A percentile compares a stretch with the other conserved stretches of the same genome.
Conservation (phyloP, 2,329 filamentous ascomycete genomes). For the Aspergillus sp. region DNA sequence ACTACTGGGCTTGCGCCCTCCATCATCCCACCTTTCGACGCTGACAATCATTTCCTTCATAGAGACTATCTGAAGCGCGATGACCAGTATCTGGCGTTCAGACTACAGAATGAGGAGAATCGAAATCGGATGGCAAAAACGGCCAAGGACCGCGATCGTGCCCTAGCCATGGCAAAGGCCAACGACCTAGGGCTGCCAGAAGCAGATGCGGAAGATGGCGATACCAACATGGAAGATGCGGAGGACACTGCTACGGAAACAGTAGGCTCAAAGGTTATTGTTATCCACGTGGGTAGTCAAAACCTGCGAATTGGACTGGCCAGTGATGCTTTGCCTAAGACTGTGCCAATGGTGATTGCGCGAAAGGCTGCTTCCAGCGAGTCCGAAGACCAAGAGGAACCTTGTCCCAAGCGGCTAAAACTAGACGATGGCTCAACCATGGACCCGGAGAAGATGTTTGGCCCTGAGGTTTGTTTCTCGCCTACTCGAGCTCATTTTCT, state of each 20-base stretch:
- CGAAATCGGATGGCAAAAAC: slow-evolving; percentile 80
- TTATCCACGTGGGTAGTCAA: slow-evolving; percentile 93
- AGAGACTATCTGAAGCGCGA: slow-evolving; percentile 98
- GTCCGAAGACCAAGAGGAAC: slow-evolving; percentile 78
- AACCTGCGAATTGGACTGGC: slow-evolving; percentile 92
- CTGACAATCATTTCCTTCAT: slow-evolving; percentile 18
- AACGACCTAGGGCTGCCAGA: slow-evolving; percentile 64
- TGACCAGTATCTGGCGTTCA: slow-evolving; percentile 87
- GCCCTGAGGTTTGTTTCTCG: slow-evolving; percentile 67
- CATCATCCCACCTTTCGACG: neutral
- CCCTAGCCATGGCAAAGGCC: slow-evolving; percentile 72
- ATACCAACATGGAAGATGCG: slow-evolving; percentile 60
- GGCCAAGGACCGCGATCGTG: slow-evolving; percentile 84
- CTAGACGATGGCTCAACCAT: slow-evolving; percentile 53
- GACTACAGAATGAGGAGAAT: slow-evolving; percentile 83
- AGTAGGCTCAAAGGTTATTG: slow-evolving; percentile 85
- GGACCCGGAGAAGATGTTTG: slow-evolving; percentile 77
- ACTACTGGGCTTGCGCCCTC: neutral
- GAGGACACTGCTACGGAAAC: slow-evolving; percentile 60
- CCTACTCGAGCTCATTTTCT: too few species aligned
- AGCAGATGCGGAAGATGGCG: slow-evolving; percentile 43
- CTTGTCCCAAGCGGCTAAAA: slow-evolving; percentile 68
- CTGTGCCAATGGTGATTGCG: slow-evolving; percentile 89
- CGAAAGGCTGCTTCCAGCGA: slow-evolving; percentile 76
- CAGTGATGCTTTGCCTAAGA: slow-evolving; percentile 93